phyloP scores from a whole-genome alignment of 805 yeast species.

The Saturnispora hagleri region DNA sequence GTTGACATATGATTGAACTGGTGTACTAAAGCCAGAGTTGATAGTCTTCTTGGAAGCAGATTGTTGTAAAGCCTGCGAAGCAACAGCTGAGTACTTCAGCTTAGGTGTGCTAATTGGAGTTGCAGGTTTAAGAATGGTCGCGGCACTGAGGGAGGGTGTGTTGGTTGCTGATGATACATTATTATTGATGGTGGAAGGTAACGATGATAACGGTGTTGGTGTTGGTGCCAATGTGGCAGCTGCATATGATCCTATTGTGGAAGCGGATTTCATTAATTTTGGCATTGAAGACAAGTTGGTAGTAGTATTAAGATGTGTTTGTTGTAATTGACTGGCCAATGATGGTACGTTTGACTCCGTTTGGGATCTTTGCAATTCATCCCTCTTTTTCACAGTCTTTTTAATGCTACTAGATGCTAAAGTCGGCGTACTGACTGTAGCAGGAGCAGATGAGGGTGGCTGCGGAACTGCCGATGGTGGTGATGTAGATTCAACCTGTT shows the following conservation, averaged over 20 bases:
- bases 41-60: background rate
- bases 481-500: slow-evolving; percentile 1
- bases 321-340: slow-evolving; percentile 12
- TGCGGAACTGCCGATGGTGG: background rate
- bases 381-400: slow-evolving; percentile 3
- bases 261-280: background rate
- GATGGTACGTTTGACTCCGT: slow-evolving; percentile 1
- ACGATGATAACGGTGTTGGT: slow-evolving; percentile 4
- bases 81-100: slow-evolving; percentile 7
- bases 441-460: slow-evolving; percentile 11
- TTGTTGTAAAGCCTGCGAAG: slow-evolving; percentile 1
- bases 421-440: background rate
- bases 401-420: background rate
- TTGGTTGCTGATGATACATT: background rate
- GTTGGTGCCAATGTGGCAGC: background rate
- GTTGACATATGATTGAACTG: background rate
- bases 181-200: slow-evolving; percentile 20
- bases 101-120: slow-evolving; percentile 6
- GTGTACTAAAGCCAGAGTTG: background rate
- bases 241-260: background rate
- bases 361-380: slow-evolving; percentile 3
- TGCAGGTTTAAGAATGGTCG: slow-evolving; percentile 5
- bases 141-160: background rate
- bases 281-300: slow-evolving; percentile 15
- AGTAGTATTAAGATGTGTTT: slow-evolving; percentile 21